A percentile compares a stretch with the other conserved stretches of the same genome.
These are phyloP conservation scores for Symbiodinium natans DNA, from an alignment of 73 alveolate species.

Conservation along the genomic window DNA sequence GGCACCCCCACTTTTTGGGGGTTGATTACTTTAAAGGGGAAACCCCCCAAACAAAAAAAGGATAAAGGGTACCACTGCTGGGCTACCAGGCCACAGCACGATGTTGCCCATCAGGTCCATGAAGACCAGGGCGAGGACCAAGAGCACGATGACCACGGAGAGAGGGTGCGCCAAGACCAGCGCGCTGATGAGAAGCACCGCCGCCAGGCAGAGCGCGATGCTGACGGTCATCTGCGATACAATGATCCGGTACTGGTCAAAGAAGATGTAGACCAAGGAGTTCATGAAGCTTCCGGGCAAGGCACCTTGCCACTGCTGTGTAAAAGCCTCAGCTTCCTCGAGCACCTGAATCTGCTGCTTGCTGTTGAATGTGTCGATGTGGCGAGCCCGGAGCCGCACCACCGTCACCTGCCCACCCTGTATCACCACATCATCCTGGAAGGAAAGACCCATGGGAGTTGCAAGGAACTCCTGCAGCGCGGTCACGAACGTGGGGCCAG, in stretches of 20 bases:
- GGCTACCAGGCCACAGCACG: slow-evolving; percentile 16
- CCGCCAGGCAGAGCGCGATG: slow-evolving; percentile 60
- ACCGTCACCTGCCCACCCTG: slow-evolving; percentile 4
- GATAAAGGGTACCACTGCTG: too few relatives aligned
- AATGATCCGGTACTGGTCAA: slow-evolving; percentile 72
- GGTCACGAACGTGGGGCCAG: slow-evolving; percentile 33
- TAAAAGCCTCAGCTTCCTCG: slow-evolving; percentile 50
- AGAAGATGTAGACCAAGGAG: slow-evolving; percentile 49
- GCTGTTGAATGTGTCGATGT: slow-evolving; percentile 82
- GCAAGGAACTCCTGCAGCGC: slow-evolving; percentile 42
- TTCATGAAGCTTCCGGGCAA: slow-evolving; percentile 76
- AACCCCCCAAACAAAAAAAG: too few relatives aligned
- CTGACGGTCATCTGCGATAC: slow-evolving; percentile 78
- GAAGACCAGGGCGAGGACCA: slow-evolving; percentile 46
- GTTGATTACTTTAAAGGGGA: too few relatives aligned
- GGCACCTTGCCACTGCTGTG: slow-evolving; percentile 42
- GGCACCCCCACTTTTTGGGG: too few relatives aligned
- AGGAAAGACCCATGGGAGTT: not conserved
- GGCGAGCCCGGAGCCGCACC: slow-evolving; percentile 20
- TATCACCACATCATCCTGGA: not conserved
- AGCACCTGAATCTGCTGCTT: slow-evolving; percentile 17
- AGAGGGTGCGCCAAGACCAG: slow-evolving; percentile 64
- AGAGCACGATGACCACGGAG: slow-evolving; percentile 55
- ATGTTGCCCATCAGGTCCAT: slow-evolving; percentile 38
- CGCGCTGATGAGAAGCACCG: slow-evolving; percentile 60